Conservation (phyloP, 1,139 yeast species). For the Debaryomyces sp. region DNA sequence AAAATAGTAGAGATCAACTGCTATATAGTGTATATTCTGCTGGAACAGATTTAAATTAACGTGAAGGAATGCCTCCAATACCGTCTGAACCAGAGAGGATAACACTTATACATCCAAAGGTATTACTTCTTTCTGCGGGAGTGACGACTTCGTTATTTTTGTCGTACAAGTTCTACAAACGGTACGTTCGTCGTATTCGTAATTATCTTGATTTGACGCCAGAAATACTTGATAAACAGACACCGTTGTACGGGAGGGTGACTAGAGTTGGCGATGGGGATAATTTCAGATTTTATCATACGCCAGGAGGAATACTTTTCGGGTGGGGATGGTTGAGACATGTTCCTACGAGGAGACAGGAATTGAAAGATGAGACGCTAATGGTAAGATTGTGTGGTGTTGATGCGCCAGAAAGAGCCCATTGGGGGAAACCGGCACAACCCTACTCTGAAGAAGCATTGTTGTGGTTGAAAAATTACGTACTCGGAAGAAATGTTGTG, state of each 20-base stretch:
- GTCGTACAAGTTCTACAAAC: constrained; percentile 33
- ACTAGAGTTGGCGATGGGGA: constrained; percentile 98
- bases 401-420: constrained; percentile 98
- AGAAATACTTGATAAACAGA: constrained; percentile 33
- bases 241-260: constrained; percentile 69
- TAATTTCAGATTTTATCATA: constrained; percentile 86
- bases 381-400: constrained; percentile 85
- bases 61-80: constrained; percentile 11
- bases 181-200: constrained; percentile 37
- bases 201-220: constrained; percentile 45
- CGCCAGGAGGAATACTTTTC: constrained; percentile 84
- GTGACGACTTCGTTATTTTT: constrained; percentile 34
- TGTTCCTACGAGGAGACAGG: constrained; percentile 44
- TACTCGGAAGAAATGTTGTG: constrained; percentile 67
- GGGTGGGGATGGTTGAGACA: constrained; percentile 95
- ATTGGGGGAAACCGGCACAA: constrained; percentile 94
- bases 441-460: constrained; percentile 86
- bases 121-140: constrained; percentile 42
- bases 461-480: constrained; percentile 65
- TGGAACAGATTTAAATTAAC: neutral
- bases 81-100: constrained; percentile 12
- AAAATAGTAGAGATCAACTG: neutral
- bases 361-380: constrained; percentile 58
- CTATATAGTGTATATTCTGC: neutral
- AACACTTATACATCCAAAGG: constrained; percentile 41